Evolutionary conservation across 495 filamentous ascomycete genomes (phyloP).

Genomic region (Staphylotrichum longicolle): DNA sequence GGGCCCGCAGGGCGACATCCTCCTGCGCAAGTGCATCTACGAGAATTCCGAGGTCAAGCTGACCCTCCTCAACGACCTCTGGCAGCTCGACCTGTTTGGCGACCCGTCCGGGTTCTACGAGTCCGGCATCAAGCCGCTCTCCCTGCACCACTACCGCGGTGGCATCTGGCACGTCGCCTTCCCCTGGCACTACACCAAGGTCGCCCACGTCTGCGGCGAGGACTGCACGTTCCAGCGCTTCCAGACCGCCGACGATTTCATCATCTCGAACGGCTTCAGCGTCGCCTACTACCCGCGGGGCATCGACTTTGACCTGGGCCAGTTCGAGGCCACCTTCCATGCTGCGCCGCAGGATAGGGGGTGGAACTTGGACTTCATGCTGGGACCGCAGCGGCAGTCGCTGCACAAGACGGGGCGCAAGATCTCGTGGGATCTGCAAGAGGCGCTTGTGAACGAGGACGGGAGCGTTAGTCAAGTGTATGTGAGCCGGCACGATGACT

Average conservation of each 20-base stretch:
- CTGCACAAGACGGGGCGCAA: conserved; percentile 51
- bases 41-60: conserved; percentile 59
- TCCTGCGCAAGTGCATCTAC: conserved; percentile 66
- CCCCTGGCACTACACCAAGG: conserved; percentile 63
- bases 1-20: conserved; percentile 61
- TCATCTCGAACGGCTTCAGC: conserved; percentile 65
- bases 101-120: conserved; percentile 68
- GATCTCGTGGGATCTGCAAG: conserved; percentile 53
- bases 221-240: conserved; percentile 65
- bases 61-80: conserved; percentile 60
- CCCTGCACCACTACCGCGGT: conserved; percentile 64
- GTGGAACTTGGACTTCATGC: conserved; percentile 52
- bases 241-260: conserved; percentile 60
- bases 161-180: conserved; percentile 52
- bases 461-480: conserved; percentile 49
- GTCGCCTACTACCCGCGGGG: conserved; percentile 61
- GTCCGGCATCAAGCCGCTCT: conserved; percentile 61
- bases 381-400: conserved; percentile 48
- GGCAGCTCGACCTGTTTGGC: conserved; percentile 65
- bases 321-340: conserved; percentile 64
- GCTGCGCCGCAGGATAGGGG: conserved; percentile 54
- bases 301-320: conserved; percentile 57
- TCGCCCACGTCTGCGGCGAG: conserved; percentile 61
- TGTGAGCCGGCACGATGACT: conserved; percentile 47
- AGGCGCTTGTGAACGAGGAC: conserved; percentile 40